Base-by-base conservation (phyloP, 331 rosid species). In the Saraca asoca region DNA sequence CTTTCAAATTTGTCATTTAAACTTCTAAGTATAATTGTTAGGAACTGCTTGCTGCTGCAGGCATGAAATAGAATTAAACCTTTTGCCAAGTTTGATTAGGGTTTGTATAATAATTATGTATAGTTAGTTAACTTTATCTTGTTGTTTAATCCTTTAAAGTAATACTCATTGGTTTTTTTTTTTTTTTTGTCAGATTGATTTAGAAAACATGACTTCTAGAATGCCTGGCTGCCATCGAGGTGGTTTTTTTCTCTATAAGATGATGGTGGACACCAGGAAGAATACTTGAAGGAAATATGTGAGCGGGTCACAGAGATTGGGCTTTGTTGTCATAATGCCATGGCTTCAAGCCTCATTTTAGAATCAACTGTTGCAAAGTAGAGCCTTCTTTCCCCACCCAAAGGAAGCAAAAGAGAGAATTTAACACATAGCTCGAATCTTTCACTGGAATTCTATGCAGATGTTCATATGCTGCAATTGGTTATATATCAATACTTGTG, bases 201-300 rank as follows among this genome's bases (percentile, higher is more conserved):
- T 84, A 65, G 96, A 87, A 71, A 75, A 72, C 72, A 85, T 85
- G 95, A 16, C 86, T 38, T 82, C 87, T 11, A 81, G 64, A 75
- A 93, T 93, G 98, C 96, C 98, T 12, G 96, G 97, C 70, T 93
- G 98, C 80, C 97, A 88, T 75, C 88, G 81, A 66, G 98, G 98
- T 16, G 98, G 95, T 66, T 82, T 85, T 48, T 79, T 82, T 33
- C 93, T 93, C 31, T 93, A 84, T 46, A 93, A 85, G 77, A 45
- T 72, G 83, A 90, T 89, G 96, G 80, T 82, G 64, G 87, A 72
- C 77, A 68, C 79, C 45, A 73, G 49, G 68, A 82, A 81, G 77
- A 80, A 44, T 62, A 73, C 60, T 74, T 83, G 77, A 75, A 59
- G 65, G 49, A 69, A 59, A 66, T 45, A 68, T 75, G 38, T 34